Percentiles rank a stretch among this genome's conserved stretches.
These are phyloP conservation scores for Aureobasidium mangrovei DNA, from an alignment of 2,329 filamentous ascomycete genomes.

Conservation along the genomic window DNA sequence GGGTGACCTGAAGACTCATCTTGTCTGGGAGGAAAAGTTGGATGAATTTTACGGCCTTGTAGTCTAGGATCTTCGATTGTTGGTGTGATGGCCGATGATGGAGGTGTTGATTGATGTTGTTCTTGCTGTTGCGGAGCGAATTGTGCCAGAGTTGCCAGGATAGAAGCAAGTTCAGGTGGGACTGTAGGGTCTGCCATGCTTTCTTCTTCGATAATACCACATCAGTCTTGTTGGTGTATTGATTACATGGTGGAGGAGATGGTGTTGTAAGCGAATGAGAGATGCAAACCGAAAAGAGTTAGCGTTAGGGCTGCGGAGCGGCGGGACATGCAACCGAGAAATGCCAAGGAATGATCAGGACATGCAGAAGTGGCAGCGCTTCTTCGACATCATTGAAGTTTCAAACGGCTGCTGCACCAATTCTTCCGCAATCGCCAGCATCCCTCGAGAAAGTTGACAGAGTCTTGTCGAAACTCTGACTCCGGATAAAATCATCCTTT, in stretches of 20 bases:
- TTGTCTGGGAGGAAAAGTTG: neutral
- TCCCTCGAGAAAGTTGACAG: neutral
- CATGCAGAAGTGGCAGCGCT: slow-evolving; percentile 4
- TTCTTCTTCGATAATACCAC: neutral
- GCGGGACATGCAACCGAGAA: neutral
- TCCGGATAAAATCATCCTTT: neutral
- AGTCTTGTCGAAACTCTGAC: neutral
- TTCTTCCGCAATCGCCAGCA: neutral
- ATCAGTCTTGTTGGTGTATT: neutral
- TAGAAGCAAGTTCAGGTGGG: slow-evolving; percentile 25
- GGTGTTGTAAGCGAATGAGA: neutral
- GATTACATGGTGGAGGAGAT: neutral
- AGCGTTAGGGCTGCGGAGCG: neutral
- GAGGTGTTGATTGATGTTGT: slow-evolving; percentile 6
- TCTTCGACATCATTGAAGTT: slow-evolving; percentile 13
- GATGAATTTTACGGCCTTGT: neutral
- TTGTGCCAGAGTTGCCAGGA: slow-evolving; percentile 28
- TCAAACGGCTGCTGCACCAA: neutral
- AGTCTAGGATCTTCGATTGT: slow-evolving; percentile 16
- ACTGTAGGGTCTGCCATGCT: slow-evolving; percentile 25
- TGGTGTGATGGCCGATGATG: neutral
- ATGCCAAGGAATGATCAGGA: slow-evolving; percentile 1
- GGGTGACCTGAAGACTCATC: too few relatives aligned
- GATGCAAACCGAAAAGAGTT: slow-evolving; percentile 1
- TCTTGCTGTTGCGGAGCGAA: slow-evolving; percentile 15